Evolutionary conservation across 108 stramenopile species (phyloP), one percentile per base, ranked within the genome.

Genomic region (Discostella pseudostelligera): DNA sequence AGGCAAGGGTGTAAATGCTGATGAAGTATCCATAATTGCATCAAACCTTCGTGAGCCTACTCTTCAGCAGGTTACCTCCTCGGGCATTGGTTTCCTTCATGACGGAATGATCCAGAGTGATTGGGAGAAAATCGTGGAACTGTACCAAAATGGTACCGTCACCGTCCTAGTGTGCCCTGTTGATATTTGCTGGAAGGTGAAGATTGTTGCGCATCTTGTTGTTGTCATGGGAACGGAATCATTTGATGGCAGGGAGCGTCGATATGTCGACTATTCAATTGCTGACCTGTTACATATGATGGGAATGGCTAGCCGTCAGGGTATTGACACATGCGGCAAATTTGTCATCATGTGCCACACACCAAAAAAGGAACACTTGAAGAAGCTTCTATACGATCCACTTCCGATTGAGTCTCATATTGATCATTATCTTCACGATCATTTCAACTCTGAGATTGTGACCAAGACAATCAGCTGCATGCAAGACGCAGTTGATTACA

Each of bases 401-500:
- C 80, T 99, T 19, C 99, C 99, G 1, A 87, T 99, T 59, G 99
- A 99, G 83, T 91, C 89, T 62, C 99, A 97, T 71, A 68, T 99
- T 6, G 95, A 99, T 72, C 92, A 93, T 64, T 88, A 83, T 51
- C 86, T 99, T 55, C 96, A 97, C 67, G 99, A 99, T 68, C 96
- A 96, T 76, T 76, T 99, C 68, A 96, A 95, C 69, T 96, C 98
- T 1, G 99, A 98, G 66, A 88, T 97, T 61, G 97, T 97, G 20
- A 90, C 96, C 4, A 88, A 94, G 72, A 97, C 93, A 2, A 90
- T 99, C 28, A 85, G 87, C 51, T 86, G 81, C 59, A 97, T 98
- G 91, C 96, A 98, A 67, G 98, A 99, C 45, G 96, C 96, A 8
- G 94, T 99, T 50, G 98, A 99, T 72, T 98, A 96, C 69, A 70